phyloP scores from a whole-genome alignment of 1,139 yeast species.

The Blastobotrys aristatus region DNA sequence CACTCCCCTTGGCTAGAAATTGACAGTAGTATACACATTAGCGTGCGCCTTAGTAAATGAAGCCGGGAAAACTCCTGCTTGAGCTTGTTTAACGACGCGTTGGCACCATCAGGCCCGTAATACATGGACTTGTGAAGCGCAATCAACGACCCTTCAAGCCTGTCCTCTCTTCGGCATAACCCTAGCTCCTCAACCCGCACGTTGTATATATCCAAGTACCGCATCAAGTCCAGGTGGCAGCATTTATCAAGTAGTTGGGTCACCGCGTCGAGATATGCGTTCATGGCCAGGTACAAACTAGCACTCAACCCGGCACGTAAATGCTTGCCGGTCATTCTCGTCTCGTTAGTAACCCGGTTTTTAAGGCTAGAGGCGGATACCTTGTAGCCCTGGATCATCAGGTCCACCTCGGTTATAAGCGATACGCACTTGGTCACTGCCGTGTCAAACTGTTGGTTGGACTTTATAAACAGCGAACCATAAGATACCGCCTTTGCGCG shows the following conservation, averaged over 20 bases:
- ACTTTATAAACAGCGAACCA: conserved; percentile 29
- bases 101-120: conserved; percentile 30
- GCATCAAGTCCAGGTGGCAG: conserved; percentile 35
- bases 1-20: conserved; percentile 31
- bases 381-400: conserved; percentile 32
- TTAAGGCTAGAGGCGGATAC: not conserved
- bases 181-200: conserved; percentile 22
- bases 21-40: conserved; percentile 41
- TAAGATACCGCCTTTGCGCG: conserved; percentile 32
- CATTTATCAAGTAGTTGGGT: conserved; percentile 30
- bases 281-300: conserved; percentile 27
- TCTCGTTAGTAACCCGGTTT: too few species aligned
- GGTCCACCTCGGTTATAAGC: conserved; percentile 37
- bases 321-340: conserved; percentile 15
- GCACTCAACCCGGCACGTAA: conserved; percentile 32
- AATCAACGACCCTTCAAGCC: conserved; percentile 10
- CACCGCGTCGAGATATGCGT: conserved; percentile 28
- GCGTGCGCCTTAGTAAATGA: conserved; percentile 38
- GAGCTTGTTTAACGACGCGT: conserved; percentile 26
- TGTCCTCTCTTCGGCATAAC: not conserved
- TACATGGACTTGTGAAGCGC: conserved; percentile 17
- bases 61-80: conserved; percentile 34
- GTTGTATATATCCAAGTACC: conserved; percentile 42
- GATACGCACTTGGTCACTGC: conserved; percentile 31
- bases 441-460: conserved; percentile 32